Evolutionary conservation across 2,329 filamentous ascomycete species (phyloP), one percentile per base, ranked within the genome.

Genomic region (Aspergillus chevalieri): DNA sequence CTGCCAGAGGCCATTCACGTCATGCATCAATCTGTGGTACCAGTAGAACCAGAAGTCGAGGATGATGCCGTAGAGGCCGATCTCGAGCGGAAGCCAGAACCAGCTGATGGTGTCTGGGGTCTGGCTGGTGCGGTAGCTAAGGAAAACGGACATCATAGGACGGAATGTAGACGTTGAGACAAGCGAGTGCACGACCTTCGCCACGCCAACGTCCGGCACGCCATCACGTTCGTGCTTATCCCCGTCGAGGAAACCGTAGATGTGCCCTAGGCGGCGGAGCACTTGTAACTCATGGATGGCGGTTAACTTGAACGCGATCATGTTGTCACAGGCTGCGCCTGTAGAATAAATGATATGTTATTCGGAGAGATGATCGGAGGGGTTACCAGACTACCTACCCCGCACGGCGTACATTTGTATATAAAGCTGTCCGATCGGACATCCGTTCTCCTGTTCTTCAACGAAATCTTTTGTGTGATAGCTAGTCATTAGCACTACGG

Each of bases 11-110:
- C 49, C 47, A 44, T 46, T 52, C 21, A 61, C 47, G 15, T 60
- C 58, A 26, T 62, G 59, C 54, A 61, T 61, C 2, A 55, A n/a
- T 0, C 59, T 58, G 39, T 62, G 59, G 47, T 62, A 62, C 59
- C 58, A 62, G 50, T 61, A 62, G 50, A 61, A 61, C 59, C 59
- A 61, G 50, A 61, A 62, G 44, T 62, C 59, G 51, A 62, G 54
- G 52, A 58, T 57, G 36, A 62, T 55, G 6, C 57, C 55, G 49
- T 61, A 62, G 1, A 62, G 30, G 1, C 59, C 58, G 9, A 47
- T 51, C 36, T 62, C 59, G 0, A 62, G 51, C 1, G 54, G 53
- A 2, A 62, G 47, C 59, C 58, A 62, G 50, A 30, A 21, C 36
- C 58, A 60, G 33, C 38, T 56, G 28, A 62, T 59, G 1, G 51